These are phyloP conservation scores for Venturia effusa DNA, from an alignment of 2,329 filamentous ascomycete species.

Conservation along the genomic window DNA sequence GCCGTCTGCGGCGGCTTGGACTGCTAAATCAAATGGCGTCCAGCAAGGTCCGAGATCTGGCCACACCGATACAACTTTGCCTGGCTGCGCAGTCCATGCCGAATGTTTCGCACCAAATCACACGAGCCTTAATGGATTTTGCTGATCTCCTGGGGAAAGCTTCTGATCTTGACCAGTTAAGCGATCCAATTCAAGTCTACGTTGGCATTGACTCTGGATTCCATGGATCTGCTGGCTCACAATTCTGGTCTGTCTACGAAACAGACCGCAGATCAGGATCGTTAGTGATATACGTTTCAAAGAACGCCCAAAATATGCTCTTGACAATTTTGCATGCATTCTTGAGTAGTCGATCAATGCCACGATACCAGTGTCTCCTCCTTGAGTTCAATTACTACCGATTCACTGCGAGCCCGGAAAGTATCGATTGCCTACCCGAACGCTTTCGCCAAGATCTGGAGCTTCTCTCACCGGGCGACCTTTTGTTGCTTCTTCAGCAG, in stretches of 20 bases:
- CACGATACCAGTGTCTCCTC: constrained; percentile 26
- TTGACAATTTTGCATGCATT: constrained; percentile 23
- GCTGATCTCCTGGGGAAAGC: constrained; percentile 18
- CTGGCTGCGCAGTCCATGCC: constrained; percentile 12
- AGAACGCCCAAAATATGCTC: constrained; percentile 22
- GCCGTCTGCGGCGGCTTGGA: constrained; percentile 20
- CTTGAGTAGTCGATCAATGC: constrained; percentile 23
- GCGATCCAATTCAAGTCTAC: constrained; percentile 19
- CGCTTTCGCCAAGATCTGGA: constrained; percentile 24
- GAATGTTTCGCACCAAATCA: constrained; percentile 11
- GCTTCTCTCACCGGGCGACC: constrained; percentile 23
- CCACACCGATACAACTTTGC: constrained; percentile 10
- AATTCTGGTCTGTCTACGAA: constrained; percentile 28
- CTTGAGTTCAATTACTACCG: constrained; percentile 20
- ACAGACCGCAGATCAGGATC: constrained; percentile 20
- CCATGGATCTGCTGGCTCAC: constrained; percentile 21
- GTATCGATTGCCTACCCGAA: constrained; percentile 15
- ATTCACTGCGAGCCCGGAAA: constrained; percentile 11
- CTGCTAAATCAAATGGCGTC: constrained; percentile 20
- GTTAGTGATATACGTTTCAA: constrained; percentile 25
- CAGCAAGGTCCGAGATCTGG: constrained; percentile 18
- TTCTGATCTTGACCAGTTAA: constrained; percentile 19
- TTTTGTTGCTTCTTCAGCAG: constrained; percentile 24
- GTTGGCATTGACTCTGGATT: constrained; percentile 28
- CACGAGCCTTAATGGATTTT: constrained; percentile 19